These are phyloP conservation scores for Combretum micranthum DNA, from an alignment of 345 rosid genomes.

Conservation along the genomic window DNA sequence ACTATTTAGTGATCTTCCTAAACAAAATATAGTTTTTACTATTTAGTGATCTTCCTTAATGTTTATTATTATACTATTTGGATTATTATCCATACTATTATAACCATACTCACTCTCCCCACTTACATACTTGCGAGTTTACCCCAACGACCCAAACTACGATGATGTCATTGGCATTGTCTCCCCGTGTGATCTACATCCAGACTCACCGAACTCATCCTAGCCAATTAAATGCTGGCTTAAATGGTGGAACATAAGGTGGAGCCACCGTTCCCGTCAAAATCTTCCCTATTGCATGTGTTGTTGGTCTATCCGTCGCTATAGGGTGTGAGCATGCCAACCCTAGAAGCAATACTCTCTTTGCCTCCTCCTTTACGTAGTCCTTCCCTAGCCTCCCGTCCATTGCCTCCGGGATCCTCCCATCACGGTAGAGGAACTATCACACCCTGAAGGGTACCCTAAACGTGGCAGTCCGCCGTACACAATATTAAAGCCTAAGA, in stretches of 20 bases:
- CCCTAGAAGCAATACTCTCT: slow-evolving; percentile 37
- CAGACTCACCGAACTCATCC: slow-evolving; percentile 3
- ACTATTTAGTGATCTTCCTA: too few relatives aligned
- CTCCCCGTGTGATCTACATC: slow-evolving; percentile 11
- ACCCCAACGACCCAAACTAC: slow-evolving; percentile 21
- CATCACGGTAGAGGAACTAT: slow-evolving; percentile 39
- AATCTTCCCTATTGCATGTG: slow-evolving; percentile 29
- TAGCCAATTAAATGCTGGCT: slow-evolving; percentile 45
- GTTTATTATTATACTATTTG: too few relatives aligned
- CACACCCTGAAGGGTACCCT: too few relatives aligned
- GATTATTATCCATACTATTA: too few relatives aligned
- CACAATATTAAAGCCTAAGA: too few relatives aligned
- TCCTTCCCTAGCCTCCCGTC: slow-evolving; percentile 31
- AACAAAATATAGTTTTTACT: too few relatives aligned
- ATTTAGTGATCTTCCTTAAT: too few relatives aligned
- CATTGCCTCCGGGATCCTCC: slow-evolving; percentile 36
- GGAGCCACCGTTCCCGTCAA: slow-evolving; percentile 22
- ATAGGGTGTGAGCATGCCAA: too few relatives aligned
- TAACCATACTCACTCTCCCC: too few relatives aligned
- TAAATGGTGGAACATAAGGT: slow-evolving; percentile 39
- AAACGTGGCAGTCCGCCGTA: too few relatives aligned
- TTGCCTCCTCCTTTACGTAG: slow-evolving; percentile 29
- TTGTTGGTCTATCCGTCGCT: slow-evolving; percentile 44
- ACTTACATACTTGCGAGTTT: too few relatives aligned
- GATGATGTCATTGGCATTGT: slow-evolving; percentile 21